A percentile compares a stretch with the other conserved stretches of the same genome.
These are phyloP conservation scores for Melanogaster broomeanus DNA, from an alignment of 768 basidiomycete species.

Conservation along the genomic window DNA sequence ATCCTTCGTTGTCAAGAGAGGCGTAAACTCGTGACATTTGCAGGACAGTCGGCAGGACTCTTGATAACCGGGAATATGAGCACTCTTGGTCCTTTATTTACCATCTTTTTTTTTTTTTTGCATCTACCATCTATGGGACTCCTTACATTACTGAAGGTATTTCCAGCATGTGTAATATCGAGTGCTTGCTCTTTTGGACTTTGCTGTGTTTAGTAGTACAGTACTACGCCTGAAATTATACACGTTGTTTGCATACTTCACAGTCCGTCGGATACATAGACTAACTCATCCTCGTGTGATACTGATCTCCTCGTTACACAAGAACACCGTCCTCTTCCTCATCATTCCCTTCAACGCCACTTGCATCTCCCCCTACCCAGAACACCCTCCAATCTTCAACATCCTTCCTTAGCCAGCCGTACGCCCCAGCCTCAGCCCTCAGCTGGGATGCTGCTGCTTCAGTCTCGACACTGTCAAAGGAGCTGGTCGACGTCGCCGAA, in stretches of 20 bases:
- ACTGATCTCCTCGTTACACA: slow-evolving; percentile 13
- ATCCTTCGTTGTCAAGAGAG: slow-evolving; percentile 32
- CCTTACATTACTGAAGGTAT: slow-evolving; percentile 25
- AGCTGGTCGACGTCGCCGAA: slow-evolving; percentile 44
- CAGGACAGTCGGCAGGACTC: slow-evolving; percentile 2
- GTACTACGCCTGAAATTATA: slow-evolving; percentile 18
- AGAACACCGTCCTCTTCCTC: slow-evolving; percentile 35
- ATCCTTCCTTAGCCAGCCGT: slow-evolving; percentile 79
- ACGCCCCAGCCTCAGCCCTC: slow-evolving; percentile 63
- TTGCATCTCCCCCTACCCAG: slow-evolving; percentile 70
- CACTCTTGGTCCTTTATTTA: slow-evolving; percentile 21
- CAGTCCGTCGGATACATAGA: neutral
- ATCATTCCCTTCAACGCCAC: slow-evolving; percentile 21
- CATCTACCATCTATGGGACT: slow-evolving; percentile 14
- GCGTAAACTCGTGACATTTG: slow-evolving; percentile 24
- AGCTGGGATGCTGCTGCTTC: slow-evolving; percentile 49
- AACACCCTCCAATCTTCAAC: slow-evolving; percentile 77
- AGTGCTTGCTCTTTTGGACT: slow-evolving; percentile 23
- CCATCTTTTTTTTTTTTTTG: no score
- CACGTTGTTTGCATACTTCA: neutral
- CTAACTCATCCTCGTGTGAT: neutral
- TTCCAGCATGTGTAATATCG: slow-evolving; percentile 31
- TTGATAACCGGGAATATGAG: slow-evolving; percentile 14
- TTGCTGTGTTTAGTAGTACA: slow-evolving; percentile 18
- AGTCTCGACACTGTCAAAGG: slow-evolving; percentile 54